Conservation (phyloP, 768 basidiomycete species). For the Trametes elegans region DNA sequence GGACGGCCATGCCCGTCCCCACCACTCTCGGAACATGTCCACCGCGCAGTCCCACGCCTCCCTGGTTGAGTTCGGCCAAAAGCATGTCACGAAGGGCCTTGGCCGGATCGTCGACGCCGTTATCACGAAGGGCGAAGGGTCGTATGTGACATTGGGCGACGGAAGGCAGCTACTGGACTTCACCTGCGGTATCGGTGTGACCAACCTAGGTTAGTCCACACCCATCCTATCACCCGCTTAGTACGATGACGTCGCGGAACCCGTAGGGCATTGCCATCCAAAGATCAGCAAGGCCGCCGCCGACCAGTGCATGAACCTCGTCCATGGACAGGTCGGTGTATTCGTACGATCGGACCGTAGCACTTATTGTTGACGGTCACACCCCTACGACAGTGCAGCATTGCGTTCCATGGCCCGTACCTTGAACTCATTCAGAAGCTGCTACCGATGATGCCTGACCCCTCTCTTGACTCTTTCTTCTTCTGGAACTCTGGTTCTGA, state of each 20-base stretch:
- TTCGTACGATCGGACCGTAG: too few relatives aligned
- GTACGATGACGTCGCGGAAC: neutral
- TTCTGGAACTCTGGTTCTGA: slow-evolving; percentile 97
- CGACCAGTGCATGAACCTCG: slow-evolving; percentile 79
- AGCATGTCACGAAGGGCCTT: slow-evolving; percentile 46
- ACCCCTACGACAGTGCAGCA: slow-evolving; percentile 66
- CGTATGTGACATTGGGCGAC: slow-evolving; percentile 70
- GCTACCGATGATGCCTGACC: slow-evolving; percentile 85
- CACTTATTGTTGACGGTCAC: neutral
- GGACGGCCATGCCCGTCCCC: neutral
- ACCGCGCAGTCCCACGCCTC: slow-evolving; percentile 17
- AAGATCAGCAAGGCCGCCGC: slow-evolving; percentile 84
- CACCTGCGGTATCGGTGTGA: slow-evolving; percentile 86
- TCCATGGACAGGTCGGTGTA: slow-evolving; percentile 67
- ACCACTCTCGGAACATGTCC: slow-evolving; percentile 19
- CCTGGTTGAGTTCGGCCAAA: slow-evolving; percentile 37
- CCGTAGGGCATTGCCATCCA: slow-evolving; percentile 81
- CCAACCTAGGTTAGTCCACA: slow-evolving; percentile 61
- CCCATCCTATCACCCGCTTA: neutral
- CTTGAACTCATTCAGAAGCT: slow-evolving; percentile 83
- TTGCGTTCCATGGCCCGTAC: slow-evolving; percentile 85
- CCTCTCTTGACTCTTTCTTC: slow-evolving; percentile 92
- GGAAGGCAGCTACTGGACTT: slow-evolving; percentile 81
- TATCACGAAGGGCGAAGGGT: slow-evolving; percentile 67
- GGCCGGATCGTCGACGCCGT: slow-evolving; percentile 48